phyloP scores from a whole-genome alignment of 225 moss, liverwort and hornwort genomes.

The Bryum argenteum region DNA sequence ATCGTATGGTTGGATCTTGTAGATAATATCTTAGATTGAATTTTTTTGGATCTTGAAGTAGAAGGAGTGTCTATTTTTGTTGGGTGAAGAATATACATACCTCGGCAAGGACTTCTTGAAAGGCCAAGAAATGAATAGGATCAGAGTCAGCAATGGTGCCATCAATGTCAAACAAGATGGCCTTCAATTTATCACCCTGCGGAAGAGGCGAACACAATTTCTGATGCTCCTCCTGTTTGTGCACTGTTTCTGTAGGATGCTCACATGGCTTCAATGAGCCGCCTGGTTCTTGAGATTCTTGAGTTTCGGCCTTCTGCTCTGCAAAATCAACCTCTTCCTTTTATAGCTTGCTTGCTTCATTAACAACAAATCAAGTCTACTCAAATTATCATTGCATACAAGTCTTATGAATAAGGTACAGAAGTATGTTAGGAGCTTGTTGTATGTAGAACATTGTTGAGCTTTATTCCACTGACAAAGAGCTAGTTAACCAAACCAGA shows the following conservation, averaged over 20 bases:
- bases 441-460: too few relatives aligned
- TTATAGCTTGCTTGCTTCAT: neutral
- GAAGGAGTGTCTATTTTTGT: too few relatives aligned
- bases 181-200: slow-evolving; percentile 48
- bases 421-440: too few relatives aligned
- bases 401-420: too few relatives aligned
- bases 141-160: slow-evolving; percentile 61
- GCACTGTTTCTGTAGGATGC: neutral
- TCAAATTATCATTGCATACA: too few relatives aligned
- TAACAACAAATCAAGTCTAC: too few relatives aligned
- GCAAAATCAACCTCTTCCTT: slow-evolving; percentile 31
- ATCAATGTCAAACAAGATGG: slow-evolving; percentile 56
- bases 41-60: too few relatives aligned
- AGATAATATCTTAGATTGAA: too few relatives aligned
- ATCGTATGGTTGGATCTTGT: too few relatives aligned
- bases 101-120: slow-evolving; percentile 53
- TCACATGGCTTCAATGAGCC: slow-evolving; percentile 22
- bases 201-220: slow-evolving; percentile 42
- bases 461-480: too few relatives aligned
- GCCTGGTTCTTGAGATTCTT: neutral
- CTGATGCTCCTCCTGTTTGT: slow-evolving; percentile 42
- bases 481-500: too few relatives aligned
- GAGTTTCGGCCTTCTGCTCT: slow-evolving; percentile 39
- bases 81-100: too few relatives aligned
- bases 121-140: slow-evolving; percentile 62